Evolutionary conservation across 352 stramenopile species (phyloP), one percentile per base, ranked within the genome.

Genomic region (Phytophthora tentaculata): DNA sequence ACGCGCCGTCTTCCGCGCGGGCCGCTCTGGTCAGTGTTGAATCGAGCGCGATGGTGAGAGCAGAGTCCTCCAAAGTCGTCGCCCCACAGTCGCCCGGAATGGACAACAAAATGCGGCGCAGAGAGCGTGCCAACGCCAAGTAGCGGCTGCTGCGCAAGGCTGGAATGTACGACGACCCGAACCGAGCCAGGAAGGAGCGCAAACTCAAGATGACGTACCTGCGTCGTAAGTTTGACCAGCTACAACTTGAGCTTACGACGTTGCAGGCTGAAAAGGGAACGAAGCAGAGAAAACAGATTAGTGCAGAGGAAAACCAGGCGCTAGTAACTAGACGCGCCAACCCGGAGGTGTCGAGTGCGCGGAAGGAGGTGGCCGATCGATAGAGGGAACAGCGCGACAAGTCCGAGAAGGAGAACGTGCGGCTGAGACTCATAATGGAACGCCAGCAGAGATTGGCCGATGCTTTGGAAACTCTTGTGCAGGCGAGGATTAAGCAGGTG

Each of bases 121-220:
- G 39, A 41, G 60, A 49, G 9, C 53, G 66, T 5, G 41, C 54
- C 22, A 73, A 73, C 19, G 60, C 66, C 53, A 73, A 73, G 47
- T 69, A 69, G 60, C 45, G 66, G 28, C 35, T 73, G 29, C 54
- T 73, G 41, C 66, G 66, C 47, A 69, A 73, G 48, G 47, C 47
- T 17, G 66, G 66, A 44, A 60, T 73, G 39, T 73, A 73, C 26
- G 60, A 73, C 54, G 66, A 79, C 29, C 60, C 75, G 39, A 83
- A 83, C 63, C 67, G 77, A 37, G 75, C 73, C 35, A 45, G 75
- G n/a, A 77, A 83, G 58, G 72, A 78, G 48, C 69, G 75, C 23
- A 76, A 71, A 39, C 66, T 81, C 14, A 73, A 83, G 57, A 73
- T 81, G 50, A 68, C 73, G 37, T 83, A 69, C 48, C 49, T 83